These are phyloP conservation scores for Closterium sp. DNA, from an alignment of 139 green algal species.

Conservation along the genomic window DNA sequence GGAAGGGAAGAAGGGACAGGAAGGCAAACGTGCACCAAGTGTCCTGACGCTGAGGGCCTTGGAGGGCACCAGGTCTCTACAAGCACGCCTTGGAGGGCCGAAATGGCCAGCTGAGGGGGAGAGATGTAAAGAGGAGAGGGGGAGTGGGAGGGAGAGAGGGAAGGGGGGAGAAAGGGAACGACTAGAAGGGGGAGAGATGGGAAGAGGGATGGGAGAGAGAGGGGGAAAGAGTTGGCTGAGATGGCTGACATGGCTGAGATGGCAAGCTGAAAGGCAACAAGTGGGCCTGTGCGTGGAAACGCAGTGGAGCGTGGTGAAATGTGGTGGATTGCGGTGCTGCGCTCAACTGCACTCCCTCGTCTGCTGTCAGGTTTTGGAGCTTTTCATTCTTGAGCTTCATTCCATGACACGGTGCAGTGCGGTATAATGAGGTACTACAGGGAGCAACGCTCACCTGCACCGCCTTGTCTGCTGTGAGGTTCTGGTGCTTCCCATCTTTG, in stretches of 20 bases:
- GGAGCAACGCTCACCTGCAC: conserved; percentile 27
- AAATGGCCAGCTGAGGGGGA: conserved; percentile 81
- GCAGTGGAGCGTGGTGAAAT: no score
- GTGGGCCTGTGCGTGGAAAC: no score
- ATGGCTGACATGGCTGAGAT: conserved; percentile 85
- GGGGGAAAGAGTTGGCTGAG: conserved; percentile 93
- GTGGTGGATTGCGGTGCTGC: not conserved
- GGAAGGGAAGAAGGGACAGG: conserved; percentile 37
- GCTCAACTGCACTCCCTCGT: not conserved
- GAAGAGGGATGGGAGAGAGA: conserved; percentile 87
- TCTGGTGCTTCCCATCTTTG: conserved; percentile 21
- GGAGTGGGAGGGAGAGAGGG: conserved; percentile 61
- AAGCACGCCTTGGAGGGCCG: conserved; percentile 82
- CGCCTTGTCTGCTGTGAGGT: conserved; percentile 10
- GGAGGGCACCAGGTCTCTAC: conserved; percentile 92
- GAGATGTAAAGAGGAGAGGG: no score
- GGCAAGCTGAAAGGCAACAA: conserved; percentile 74
- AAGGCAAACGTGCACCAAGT: no score
- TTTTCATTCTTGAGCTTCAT: not conserved
- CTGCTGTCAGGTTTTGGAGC: not conserved
- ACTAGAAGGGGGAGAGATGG: no score
- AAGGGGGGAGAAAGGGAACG: no score
- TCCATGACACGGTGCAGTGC: no score
- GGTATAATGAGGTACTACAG: not conserved
- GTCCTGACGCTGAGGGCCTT: conserved; percentile 90